Percentiles rank a stretch among this genome's conserved stretches.
phyloP scores from a whole-genome alignment of 2,329 filamentous ascomycete genomes.

The Sporothrix globosa region DNA sequence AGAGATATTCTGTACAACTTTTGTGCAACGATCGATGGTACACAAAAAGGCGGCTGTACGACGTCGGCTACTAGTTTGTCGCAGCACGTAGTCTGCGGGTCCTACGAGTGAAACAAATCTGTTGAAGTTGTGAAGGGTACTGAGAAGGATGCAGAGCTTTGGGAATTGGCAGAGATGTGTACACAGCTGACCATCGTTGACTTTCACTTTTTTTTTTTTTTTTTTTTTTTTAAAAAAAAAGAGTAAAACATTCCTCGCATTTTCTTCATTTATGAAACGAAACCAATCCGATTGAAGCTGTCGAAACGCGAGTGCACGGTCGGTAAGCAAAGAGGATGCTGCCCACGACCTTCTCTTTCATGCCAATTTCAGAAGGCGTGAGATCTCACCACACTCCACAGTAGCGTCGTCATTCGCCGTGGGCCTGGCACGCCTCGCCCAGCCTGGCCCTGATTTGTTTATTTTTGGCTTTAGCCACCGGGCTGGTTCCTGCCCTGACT shows the following conservation, averaged over 20 bases:
- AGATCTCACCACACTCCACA: conserved; percentile 3
- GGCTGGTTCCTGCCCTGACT: conserved; percentile 6
- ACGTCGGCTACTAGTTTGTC: background rate
- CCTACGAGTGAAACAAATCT: background rate
- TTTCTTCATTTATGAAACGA: no score
- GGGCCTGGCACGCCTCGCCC: conserved; percentile 14
- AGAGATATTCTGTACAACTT: no score
- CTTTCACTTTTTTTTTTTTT: no score
- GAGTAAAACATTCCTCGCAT: no score
- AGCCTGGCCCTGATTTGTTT: conserved; percentile 20
- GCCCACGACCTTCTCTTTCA: background rate
- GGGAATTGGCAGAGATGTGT: no score
- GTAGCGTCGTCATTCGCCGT: background rate
- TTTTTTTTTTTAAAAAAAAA: no score
- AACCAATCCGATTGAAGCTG: no score
- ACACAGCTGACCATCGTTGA: no score
- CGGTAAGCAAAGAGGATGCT: background rate
- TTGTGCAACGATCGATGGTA: background rate
- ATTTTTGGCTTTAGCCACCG: conserved; percentile 15
- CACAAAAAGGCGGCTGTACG: background rate
- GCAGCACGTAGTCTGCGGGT: background rate
- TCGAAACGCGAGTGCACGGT: background rate
- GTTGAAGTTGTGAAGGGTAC: background rate
- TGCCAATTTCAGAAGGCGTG: conserved; percentile 14
- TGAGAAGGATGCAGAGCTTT: background rate